Evolutionary conservation across 2,329 filamentous ascomycete genomes (phyloP).

Genomic region (Didymella segeticola): DNA sequence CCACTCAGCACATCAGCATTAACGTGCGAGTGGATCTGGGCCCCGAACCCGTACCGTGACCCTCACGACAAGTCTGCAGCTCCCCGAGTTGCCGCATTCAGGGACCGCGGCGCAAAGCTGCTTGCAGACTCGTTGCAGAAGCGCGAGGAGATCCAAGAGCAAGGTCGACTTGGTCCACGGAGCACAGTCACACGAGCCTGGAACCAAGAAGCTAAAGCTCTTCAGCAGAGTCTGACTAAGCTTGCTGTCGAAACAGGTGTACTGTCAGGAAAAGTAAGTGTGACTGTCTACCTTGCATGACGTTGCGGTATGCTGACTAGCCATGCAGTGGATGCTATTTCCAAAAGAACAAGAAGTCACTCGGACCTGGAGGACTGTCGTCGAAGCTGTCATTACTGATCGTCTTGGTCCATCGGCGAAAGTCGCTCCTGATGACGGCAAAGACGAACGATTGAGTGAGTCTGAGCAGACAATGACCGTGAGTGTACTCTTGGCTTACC

Average conservation of each 20-base stretch:
- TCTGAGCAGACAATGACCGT: not conserved
- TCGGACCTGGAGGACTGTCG: slow-evolving; percentile 70
- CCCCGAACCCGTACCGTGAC: slow-evolving; percentile 66
- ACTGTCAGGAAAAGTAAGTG: slow-evolving; percentile 68
- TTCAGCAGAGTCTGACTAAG: slow-evolving; percentile 64
- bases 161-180: slow-evolving; percentile 57
- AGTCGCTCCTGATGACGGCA: slow-evolving; percentile 65
- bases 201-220: slow-evolving; percentile 49
- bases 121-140: slow-evolving; percentile 58
- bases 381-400: slow-evolving; percentile 69
- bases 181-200: slow-evolving; percentile 49
- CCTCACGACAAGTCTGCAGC: slow-evolving; percentile 36
- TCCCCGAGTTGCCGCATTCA: slow-evolving; percentile 58
- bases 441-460: slow-evolving; percentile 57
- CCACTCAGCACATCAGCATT: slow-evolving; percentile 61
- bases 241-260: slow-evolving; percentile 67
- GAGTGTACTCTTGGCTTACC: not conserved
- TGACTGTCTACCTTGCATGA: not conserved
- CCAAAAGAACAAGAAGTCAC: slow-evolving; percentile 62
- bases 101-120: slow-evolving; percentile 62
- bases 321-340: slow-evolving; percentile 76
- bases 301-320: not conserved
- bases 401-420: slow-evolving; percentile 77
- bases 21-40: slow-evolving; percentile 73
- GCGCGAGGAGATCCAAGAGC: slow-evolving; percentile 58